These are phyloP conservation scores for Stemphylium vesicarium DNA, from an alignment of 2,329 filamentous ascomycete genomes.

Conservation along the genomic window DNA sequence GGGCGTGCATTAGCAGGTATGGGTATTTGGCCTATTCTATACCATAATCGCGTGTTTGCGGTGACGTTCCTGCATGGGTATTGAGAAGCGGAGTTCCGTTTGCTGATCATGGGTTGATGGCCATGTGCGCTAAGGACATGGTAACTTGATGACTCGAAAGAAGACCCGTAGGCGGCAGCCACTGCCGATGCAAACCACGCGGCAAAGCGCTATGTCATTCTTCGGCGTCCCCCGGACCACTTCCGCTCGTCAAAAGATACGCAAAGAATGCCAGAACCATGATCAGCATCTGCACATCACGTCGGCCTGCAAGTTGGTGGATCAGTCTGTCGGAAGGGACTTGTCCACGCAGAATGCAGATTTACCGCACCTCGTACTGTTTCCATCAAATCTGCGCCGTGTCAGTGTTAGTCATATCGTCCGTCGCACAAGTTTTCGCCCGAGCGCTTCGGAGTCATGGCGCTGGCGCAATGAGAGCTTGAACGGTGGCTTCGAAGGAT, in stretches of 20 bases:
- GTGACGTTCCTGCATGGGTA: conserved; percentile 3
- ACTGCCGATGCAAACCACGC: conserved; percentile 14
- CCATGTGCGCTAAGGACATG: not conserved
- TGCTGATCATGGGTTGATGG: conserved; percentile 8
- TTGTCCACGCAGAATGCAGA: not conserved
- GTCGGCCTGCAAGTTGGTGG: not conserved
- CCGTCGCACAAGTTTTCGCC: conserved; percentile 11
- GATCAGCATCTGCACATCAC: not conserved
- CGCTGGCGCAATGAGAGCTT: conserved; percentile 8
- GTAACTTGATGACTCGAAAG: conserved; percentile 1
- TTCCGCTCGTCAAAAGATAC: not conserved
- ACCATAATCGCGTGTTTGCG: not conserved
- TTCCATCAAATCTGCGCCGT: not conserved
- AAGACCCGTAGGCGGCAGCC: not conserved
- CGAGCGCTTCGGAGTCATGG: conserved; percentile 14
- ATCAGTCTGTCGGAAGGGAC: not conserved
- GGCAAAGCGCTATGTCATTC: conserved; percentile 1
- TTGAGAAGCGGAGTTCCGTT: conserved; percentile 5
- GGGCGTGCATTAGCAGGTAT: not conserved
- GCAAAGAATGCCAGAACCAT: not conserved
- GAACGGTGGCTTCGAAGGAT: conserved; percentile 14
- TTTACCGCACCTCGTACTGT: not conserved
- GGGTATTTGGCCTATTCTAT: not conserved
- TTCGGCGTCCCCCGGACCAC: conserved; percentile 7
- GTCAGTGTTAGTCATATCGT: not conserved